Evolutionary conservation across 495 filamentous ascomycete genomes (phyloP), one percentile per base, ranked within the genome.

Genomic region (Annulohypoxylon nitens): DNA sequence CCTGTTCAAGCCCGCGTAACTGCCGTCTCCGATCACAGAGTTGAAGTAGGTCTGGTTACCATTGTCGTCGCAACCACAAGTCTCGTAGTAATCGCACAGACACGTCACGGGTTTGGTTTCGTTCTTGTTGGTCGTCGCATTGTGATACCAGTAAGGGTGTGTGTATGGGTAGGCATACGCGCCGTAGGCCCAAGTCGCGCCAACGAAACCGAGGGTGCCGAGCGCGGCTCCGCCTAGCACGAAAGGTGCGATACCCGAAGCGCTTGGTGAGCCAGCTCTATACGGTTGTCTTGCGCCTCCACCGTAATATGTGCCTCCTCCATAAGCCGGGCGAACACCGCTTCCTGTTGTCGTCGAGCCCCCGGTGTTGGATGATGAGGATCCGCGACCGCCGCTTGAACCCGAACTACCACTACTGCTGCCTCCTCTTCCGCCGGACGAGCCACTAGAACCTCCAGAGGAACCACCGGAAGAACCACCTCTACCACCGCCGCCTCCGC

Each of bases 41-140:
- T 88, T 81, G 78, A 81, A 90, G 81, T 78, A 89, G 67, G 81
- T 90, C 74, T 86, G 80, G 83, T 89, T 64, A 67, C 83, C 83
- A 73, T 93, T 93, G 66, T 79, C 72, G 74, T 97, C 94, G 81
- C 95, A 98, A 33, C 93, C 92, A 78, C 96, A 99, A 33, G 86
- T 89, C 43, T 71, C 74, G 72, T 92, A 89, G 68, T 88, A 73
- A 58, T 90, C 85, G 79, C 96, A 98, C 55, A 93, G 80, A 76
- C 95, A 98, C 10, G 82, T 79, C 2, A 97, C 90, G 0, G 91
- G 89, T 61, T 91, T 83, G 0, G 90, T 91, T 81, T 93, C 85
- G 79, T 95, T 93, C n/a, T 79, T 70, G 16, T 80, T 64, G 59
- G 63, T 82, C 6, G 85, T 85, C 16, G 69, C 23, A 79, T 95